Evolutionary conservation across 2,329 filamentous ascomycete species (phyloP).

Genomic region (Fusarium tjaetaba): DNA sequence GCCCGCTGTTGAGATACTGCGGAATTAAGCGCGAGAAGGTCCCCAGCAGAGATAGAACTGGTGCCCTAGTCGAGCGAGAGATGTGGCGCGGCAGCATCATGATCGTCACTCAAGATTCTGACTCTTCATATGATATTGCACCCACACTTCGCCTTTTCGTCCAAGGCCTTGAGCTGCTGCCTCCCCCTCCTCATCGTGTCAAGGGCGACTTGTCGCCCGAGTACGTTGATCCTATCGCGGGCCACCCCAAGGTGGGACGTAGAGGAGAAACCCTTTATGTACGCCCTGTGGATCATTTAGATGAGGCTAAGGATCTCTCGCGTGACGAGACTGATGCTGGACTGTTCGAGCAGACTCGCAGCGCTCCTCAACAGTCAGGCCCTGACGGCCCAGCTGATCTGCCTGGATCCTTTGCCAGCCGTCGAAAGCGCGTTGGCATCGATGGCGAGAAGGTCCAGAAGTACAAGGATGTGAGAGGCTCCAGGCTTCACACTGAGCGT

Average conservation of each 20-base stretch:
- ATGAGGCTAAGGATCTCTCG: constrained; percentile 82
- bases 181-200: constrained; percentile 78
- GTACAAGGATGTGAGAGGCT: constrained; percentile 84
- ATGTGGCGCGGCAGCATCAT: constrained; percentile 94
- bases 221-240: constrained; percentile 89
- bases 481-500: constrained; percentile 83
- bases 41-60: constrained; percentile 44
- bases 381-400: constrained; percentile 58
- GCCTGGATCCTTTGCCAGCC: constrained; percentile 63
- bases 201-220: constrained; percentile 75
- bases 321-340: constrained; percentile 82
- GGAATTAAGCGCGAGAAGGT: constrained; percentile 76
- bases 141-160: constrained; percentile 87
- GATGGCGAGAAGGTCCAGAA: constrained; percentile 86
- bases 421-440: constrained; percentile 61
- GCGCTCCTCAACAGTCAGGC: constrained; percentile 58
- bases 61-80: constrained; percentile 66
- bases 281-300: constrained; percentile 85
- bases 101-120: constrained; percentile 89
- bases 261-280: constrained; percentile 89
- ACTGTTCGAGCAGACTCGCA: constrained; percentile 77
- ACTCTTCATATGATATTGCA: constrained; percentile 82
- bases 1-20: constrained; percentile 88
- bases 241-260: constrained; percentile 85
- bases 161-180: constrained; percentile 84